Percentiles rank a stretch among this genome's conserved stretches.
phyloP scores from a whole-genome alignment of 73 alveolate species.

The Durusdinium trenchii region DNA sequence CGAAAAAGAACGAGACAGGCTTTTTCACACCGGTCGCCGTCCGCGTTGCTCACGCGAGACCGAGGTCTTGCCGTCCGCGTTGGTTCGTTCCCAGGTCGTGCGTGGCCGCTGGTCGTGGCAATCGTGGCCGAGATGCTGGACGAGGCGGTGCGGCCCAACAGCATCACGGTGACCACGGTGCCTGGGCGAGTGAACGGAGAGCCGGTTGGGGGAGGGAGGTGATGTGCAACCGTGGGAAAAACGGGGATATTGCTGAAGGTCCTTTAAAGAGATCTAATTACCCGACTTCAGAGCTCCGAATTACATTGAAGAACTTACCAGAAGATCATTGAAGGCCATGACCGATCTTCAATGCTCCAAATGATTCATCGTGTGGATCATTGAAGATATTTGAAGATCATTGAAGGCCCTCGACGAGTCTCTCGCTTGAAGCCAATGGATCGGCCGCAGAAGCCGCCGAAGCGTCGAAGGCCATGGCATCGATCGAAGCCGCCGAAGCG shows the following conservation, averaged over 20 bases:
- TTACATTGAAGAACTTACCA: background rate
- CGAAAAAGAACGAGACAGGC: background rate
- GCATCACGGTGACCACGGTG: conserved; percentile 19
- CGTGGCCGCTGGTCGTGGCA: background rate
- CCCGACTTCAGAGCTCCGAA: background rate
- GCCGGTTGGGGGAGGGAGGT: too few species aligned
- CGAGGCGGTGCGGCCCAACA: background rate
- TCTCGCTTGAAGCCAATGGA: too few species aligned
- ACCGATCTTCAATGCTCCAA: background rate
- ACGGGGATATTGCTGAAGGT: background rate
- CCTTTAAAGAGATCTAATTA: background rate
- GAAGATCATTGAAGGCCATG: background rate
- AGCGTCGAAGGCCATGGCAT: too few species aligned
- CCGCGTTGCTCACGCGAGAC: background rate
- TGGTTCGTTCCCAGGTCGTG: background rate
- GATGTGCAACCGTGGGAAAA: background rate
- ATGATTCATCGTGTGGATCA: background rate
- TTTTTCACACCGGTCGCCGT: background rate
- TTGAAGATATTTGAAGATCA: too few species aligned
- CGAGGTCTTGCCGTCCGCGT: background rate
- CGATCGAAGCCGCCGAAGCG: too few species aligned
- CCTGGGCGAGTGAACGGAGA: background rate
- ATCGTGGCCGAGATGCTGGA: background rate
- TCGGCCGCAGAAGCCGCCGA: too few species aligned
- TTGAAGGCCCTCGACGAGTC: too few species aligned